Conservation (phyloP, 176 grass and related monocot genomes). For the Thalia dealbata region DNA sequence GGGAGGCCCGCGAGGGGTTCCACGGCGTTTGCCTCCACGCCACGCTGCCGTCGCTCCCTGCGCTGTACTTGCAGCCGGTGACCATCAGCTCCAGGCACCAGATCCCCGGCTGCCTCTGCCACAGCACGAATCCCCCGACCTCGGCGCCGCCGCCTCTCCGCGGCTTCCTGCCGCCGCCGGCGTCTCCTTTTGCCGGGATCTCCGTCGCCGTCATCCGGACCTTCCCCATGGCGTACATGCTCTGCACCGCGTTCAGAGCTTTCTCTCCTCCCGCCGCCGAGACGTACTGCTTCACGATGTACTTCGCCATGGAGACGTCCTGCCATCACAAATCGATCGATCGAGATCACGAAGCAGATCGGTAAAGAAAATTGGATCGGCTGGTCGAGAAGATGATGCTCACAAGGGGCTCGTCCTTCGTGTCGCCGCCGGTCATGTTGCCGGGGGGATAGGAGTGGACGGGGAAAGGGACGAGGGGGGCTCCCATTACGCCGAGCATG, state of each 20-base stretch:
- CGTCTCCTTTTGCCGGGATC: background rate
- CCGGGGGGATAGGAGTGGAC: background rate
- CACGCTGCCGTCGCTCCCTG: conserved; percentile 24
- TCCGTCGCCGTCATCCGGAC: conserved; percentile 16
- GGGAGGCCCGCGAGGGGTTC: conserved; percentile 10
- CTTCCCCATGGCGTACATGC: conserved; percentile 26
- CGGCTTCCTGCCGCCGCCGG: background rate
- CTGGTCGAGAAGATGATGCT: background rate
- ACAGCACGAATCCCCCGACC: conserved; percentile 22
- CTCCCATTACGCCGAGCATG: conserved; percentile 17
- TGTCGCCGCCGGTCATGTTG: background rate
- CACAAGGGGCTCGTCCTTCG: conserved; percentile 9
- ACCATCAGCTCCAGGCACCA: conserved; percentile 24
- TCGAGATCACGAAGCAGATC: no score
- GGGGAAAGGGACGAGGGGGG: conserved; percentile 11
- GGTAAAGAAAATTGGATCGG: no score
- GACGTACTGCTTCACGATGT: conserved; percentile 25
- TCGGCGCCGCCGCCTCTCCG: background rate
- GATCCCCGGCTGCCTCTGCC: conserved; percentile 17
- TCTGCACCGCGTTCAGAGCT: conserved; percentile 1
- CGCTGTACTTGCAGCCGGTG: conserved; percentile 16
- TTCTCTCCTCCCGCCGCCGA: conserved; percentile 15
- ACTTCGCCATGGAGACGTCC: conserved; percentile 17
- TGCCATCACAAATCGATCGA: background rate
- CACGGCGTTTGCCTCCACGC: conserved; percentile 20